phyloP scores from a whole-genome alignment of 2,329 filamentous ascomycete species.

The Alternaria panax region DNA sequence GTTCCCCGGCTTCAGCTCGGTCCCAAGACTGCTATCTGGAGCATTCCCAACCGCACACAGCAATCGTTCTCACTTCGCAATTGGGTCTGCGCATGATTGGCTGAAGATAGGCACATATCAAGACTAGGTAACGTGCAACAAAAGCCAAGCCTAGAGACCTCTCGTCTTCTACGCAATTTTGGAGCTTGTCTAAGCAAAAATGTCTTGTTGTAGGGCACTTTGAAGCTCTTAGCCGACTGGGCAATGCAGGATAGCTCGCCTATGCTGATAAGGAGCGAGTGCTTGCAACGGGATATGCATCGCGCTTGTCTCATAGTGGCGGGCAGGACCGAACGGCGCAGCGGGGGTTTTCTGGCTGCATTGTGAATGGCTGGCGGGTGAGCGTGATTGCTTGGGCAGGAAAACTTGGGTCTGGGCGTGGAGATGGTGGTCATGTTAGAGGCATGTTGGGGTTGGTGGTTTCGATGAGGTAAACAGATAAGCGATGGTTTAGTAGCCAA shows the following conservation, averaged over 20 bases:
- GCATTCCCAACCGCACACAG: constrained; percentile 7
- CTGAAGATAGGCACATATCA: constrained; percentile 27
- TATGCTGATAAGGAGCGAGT: constrained; percentile 30
- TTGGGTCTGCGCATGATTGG: constrained; percentile 23
- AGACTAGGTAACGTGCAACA: constrained; percentile 7
- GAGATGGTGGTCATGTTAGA: constrained; percentile 8
- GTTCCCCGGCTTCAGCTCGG: background rate
- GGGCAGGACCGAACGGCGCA: constrained; percentile 13
- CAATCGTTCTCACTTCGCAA: background rate
- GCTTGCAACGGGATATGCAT: background rate
- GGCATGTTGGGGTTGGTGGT: constrained; percentile 24
- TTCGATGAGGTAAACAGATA: constrained; percentile 41
- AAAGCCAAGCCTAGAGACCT: constrained; percentile 14
- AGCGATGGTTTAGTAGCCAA: constrained; percentile 23
- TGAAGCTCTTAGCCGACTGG: constrained; percentile 12
- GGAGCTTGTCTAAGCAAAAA: constrained; percentile 18
- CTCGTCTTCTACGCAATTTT: constrained; percentile 6
- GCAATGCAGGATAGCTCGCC: constrained; percentile 19
- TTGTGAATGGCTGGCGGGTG: constrained; percentile 18
- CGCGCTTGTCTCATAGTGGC: constrained; percentile 10
- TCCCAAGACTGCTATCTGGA: constrained; percentile 26
- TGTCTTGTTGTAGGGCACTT: constrained; percentile 6
- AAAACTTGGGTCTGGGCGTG: constrained; percentile 23
- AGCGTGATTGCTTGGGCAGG: background rate
- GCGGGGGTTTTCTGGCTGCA: constrained; percentile 10